phyloP scores from a whole-genome alignment of 1,284 basidiomycete genomes.

The Trametes pubescens region DNA sequence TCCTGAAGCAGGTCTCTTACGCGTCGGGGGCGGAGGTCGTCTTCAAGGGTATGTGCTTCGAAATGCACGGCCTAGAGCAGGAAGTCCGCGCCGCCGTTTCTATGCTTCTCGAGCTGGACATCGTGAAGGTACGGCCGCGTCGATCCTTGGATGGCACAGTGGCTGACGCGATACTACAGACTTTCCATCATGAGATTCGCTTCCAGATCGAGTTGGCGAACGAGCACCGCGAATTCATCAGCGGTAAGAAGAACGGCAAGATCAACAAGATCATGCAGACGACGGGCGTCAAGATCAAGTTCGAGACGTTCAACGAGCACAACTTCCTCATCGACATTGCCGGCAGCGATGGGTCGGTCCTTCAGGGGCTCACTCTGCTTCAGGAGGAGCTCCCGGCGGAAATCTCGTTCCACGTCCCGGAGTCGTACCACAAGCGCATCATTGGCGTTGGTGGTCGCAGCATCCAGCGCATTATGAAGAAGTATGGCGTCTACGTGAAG shows the following conservation, averaged over 20 bases:
- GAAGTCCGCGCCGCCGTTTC: constrained; percentile 90
- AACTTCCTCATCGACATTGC: constrained; percentile 98
- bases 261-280: constrained; percentile 99
- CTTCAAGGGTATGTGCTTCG: constrained; percentile 98
- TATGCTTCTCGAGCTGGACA: constrained; percentile 90
- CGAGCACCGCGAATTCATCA: constrained; percentile 98
- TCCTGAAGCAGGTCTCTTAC: constrained; percentile 89
- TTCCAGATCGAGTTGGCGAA: constrained; percentile 99
- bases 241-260: constrained; percentile 98
- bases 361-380: constrained; percentile 89
- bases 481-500: constrained; percentile 99
- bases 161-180: constrained; percentile 50
- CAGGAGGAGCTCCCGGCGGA: constrained; percentile 99
- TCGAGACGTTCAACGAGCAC: constrained; percentile 98
- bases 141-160: not conserved
- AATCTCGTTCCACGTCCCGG: constrained; percentile 98
- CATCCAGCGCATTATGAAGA: constrained; percentile 99
- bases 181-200: constrained; percentile 96
- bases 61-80: constrained; percentile 95
- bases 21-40: constrained; percentile 93
- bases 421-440: constrained; percentile 98
- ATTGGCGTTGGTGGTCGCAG: constrained; percentile 99
- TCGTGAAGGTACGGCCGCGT: constrained; percentile 77
- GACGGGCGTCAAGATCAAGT: constrained; percentile 97
- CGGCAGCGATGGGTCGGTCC: constrained; percentile 81